Evolutionary conservation across 2,329 filamentous ascomycete species (phyloP).

Genomic region (Claviceps monticola): DNA sequence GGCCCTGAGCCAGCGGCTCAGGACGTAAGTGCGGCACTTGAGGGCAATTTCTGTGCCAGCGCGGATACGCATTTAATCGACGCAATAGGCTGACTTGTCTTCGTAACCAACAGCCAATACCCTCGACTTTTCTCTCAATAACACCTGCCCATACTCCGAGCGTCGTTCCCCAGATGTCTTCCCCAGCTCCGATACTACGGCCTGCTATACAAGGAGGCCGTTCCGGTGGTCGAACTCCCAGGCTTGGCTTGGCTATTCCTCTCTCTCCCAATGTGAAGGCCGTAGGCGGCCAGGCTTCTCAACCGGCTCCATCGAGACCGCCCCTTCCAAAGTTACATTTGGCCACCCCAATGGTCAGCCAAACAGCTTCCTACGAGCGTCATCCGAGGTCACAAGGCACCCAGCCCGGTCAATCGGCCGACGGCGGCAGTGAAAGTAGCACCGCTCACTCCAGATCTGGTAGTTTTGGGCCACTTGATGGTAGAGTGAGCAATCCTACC

Average conservation of each 20-base stretch:
- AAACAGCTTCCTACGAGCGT: conserved; percentile 56
- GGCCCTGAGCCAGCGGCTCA: conserved; percentile 8
- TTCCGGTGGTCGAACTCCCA: conserved; percentile 52
- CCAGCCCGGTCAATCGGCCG: conserved; percentile 51
- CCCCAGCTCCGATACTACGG: conserved; percentile 67
- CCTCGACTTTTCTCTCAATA: conserved; percentile 12
- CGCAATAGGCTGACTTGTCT: not conserved
- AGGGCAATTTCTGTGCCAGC: not conserved
- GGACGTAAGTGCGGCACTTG: conserved; percentile 8
- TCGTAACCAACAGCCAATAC: conserved; percentile 9
- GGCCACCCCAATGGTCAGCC: conserved; percentile 77
- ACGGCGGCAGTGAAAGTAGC: conserved; percentile 68
- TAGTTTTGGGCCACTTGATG: conserved; percentile 67
- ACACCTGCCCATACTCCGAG: conserved; percentile 20
- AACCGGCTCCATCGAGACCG: conserved; percentile 26
- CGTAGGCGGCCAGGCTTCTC: conserved; percentile 38
- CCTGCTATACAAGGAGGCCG: conserved; percentile 65
- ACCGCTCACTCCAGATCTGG: conserved; percentile 68
- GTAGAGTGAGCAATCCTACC: conserved; percentile 64
- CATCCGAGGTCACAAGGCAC: conserved; percentile 34
- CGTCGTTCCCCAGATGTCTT: conserved; percentile 48
- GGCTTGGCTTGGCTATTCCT: conserved; percentile 80
- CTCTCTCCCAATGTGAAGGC: conserved; percentile 73
- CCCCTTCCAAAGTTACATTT: conserved; percentile 68
- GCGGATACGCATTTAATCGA: not conserved